These are phyloP conservation scores for Chlamydomonas incerta DNA, from an alignment of 139 green algal genomes.

Conservation along the genomic window DNA sequence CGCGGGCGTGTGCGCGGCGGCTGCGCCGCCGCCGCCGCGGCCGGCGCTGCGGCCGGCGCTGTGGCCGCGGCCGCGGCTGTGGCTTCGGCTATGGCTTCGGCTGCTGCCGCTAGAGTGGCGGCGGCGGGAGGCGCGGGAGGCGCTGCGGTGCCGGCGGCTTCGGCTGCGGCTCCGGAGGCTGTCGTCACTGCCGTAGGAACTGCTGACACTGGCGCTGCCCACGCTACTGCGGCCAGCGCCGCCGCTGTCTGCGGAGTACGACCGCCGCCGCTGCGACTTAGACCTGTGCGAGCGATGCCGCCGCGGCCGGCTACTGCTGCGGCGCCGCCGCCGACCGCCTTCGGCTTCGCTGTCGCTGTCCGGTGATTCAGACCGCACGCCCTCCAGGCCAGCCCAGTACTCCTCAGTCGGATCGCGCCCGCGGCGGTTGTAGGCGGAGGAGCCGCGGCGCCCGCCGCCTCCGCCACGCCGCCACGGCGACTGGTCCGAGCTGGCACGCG, in stretches of 20 bases:
- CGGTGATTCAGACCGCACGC: not conserved
- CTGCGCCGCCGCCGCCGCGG: not conserved
- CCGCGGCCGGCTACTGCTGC: not conserved
- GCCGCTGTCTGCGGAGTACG: not conserved
- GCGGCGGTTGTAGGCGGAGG: not conserved
- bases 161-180: not conserved
- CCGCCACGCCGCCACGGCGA: no score
- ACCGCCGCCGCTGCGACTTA: not conserved
- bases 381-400: not conserved
- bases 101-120: no score
- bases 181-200: no score
- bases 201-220: no score
- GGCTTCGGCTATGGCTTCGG: no score
- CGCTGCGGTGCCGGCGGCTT: no score
- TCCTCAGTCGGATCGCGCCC: no score
- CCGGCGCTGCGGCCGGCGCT: not conserved
- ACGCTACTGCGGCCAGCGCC: no score
- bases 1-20: not conserved
- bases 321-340: no score
- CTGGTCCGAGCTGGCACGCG: no score
- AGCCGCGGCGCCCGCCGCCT: not conserved
- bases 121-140: not conserved
- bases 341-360: not conserved
- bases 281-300: not conserved
- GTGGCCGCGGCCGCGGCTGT: not conserved